Evolutionary conservation across 192 early-diverging fungal genomes (phyloP).

Genomic region (Anaeromyces robustus): DNA sequence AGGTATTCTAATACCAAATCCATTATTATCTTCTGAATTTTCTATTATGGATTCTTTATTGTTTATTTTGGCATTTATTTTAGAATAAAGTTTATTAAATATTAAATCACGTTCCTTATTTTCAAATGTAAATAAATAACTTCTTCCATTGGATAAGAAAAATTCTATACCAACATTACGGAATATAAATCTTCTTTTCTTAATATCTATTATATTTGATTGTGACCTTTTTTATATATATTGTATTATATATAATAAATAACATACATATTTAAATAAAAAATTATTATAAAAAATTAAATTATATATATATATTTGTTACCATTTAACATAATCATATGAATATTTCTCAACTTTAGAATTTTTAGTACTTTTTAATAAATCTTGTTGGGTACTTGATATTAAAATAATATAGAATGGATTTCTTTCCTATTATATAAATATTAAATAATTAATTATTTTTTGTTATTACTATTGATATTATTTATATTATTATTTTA

Average conservation of each 20-base stretch:
- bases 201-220: not conserved
- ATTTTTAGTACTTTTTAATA: slow-evolving; percentile 1
- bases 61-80: slow-evolving; percentile 19
- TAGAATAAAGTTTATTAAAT: slow-evolving; percentile 40
- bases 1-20: slow-evolving; percentile 23
- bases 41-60: slow-evolving; percentile 14
- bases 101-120: slow-evolving; percentile 44
- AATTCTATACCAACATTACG: slow-evolving; percentile 61
- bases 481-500: no score
- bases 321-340: slow-evolving; percentile 5
- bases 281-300: slow-evolving; percentile 1
- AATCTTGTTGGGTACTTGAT: not conserved
- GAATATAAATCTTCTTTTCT: slow-evolving; percentile 29
- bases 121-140: slow-evolving; percentile 56
- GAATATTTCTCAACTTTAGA: not conserved
- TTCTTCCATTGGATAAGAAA: slow-evolving; percentile 61
- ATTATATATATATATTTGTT: not conserved
- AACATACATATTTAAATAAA: not conserved
- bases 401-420: not conserved
- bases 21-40: slow-evolving; percentile 13
- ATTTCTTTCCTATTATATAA: not conserved
- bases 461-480: no score
- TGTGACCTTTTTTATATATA: slow-evolving; percentile 6
- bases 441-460: not conserved
- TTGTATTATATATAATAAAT: not conserved